Base-by-base conservation (phyloP, 805 yeast species). In the Kodamaea lidongshanica region DNA sequence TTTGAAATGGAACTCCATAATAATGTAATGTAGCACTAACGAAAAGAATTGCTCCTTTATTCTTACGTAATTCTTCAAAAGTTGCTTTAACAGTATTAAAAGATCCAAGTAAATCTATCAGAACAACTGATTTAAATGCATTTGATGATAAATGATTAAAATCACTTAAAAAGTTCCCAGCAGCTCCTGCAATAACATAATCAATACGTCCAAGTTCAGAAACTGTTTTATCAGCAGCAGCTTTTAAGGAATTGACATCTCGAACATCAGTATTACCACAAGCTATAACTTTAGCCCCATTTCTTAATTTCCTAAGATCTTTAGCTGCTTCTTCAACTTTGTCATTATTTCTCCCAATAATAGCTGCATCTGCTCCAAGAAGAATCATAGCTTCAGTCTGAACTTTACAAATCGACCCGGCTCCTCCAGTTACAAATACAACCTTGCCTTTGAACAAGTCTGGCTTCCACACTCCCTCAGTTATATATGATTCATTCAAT, bases 121-220 rank as follows among this genome's bases (percentile, higher is more conserved):
- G 40, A 12, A 61, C 52, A 14, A 64, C 67, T 9, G 59, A 41
- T 30, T 58, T 53, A 47, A 63, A 63, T 9, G 67, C 68, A 38
- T 61, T 61, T 31, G 57, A 45, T 18, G 67, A 61, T 35, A 64
- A 50, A 34, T 63, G 69, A 41, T 62, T 63, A 45, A 61, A 64
- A 42, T 63, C 69, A 27, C 55, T 39, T 27, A 63, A 46, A 34
- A 60, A 63, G 44, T 62, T 62, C 6, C 68, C 67, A 0, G 68
- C 69, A 3, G 68, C 67, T 5, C 70, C 70, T 9, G 67, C 67
- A 40, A 64, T 63, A 7, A 64, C 65, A 34, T 38, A 61, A 41
- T 64, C 70, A 20, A 64, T 63, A 35, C 65, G 47, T 5, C 69
- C 68, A 29, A 63, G 52, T 35, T 52, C 61, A 8, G 28, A 36